Percentiles rank a stretch among this genome's conserved stretches.
Conservation (phyloP, 2,329 filamentous ascomycete genomes). For the Fusarium solani-melongenae region DNA sequence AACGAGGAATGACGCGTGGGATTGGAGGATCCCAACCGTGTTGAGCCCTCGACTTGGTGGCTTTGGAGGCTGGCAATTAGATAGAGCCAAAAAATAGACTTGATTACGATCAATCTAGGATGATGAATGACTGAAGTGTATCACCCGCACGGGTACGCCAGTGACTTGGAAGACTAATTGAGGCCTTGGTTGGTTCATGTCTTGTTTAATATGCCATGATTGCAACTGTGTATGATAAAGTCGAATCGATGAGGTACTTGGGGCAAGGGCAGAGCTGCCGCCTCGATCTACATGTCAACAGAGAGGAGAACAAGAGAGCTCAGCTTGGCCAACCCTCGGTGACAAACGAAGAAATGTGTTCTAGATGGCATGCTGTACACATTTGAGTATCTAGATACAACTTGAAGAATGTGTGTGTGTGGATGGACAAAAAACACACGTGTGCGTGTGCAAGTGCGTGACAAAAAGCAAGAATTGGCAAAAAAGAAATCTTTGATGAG, state of each 20-base stretch:
- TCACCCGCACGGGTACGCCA: background rate
- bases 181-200: background rate
- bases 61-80: slow-evolving; percentile 46
- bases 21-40: slow-evolving; percentile 49
- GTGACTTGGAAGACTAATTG: background rate
- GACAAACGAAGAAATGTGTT: background rate
- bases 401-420: background rate
- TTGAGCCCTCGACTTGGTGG: slow-evolving; percentile 41
- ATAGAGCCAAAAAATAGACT: slow-evolving; percentile 50
- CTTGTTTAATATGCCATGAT: background rate
- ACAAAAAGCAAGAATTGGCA: background rate
- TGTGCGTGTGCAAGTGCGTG: background rate
- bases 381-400: background rate
- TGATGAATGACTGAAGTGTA: background rate
- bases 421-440: background rate
- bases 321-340: no score
- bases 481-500: slow-evolving; percentile 40
- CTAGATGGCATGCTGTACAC: background rate
- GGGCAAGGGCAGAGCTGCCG: background rate
- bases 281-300: background rate
- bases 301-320: background rate
- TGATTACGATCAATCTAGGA: slow-evolving; percentile 41
- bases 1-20: slow-evolving; percentile 43
- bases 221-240: background rate
- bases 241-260: background rate